Percentiles rank a stretch among this genome's conserved stretches.
phyloP scores from a whole-genome alignment of 139 green algal species.

The Microglena sp. region DNA sequence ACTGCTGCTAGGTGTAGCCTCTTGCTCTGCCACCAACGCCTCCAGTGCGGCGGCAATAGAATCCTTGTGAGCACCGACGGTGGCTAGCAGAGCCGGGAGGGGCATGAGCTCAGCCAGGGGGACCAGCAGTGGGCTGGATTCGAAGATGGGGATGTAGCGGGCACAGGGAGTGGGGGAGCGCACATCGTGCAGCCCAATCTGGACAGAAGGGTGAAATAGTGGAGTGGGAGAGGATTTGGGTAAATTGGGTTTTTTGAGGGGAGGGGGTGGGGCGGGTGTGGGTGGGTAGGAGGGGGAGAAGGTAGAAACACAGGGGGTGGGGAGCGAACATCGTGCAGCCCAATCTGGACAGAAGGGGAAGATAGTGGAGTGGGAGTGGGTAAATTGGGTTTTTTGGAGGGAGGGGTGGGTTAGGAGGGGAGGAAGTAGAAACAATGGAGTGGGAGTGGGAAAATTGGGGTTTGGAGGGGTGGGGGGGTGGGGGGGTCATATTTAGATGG shows the following conservation, averaged over 20 bases:
- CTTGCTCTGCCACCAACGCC: no score
- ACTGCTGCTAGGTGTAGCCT: no score
- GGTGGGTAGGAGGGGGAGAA: no score
- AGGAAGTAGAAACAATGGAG: no score
- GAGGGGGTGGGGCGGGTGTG: no score
- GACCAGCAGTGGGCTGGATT: constrained; percentile 11
- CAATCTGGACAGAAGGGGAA: not conserved
- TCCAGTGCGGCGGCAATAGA: constrained; percentile 52
- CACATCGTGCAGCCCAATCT: not conserved
- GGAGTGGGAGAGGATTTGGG: not conserved
- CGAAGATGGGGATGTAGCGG: not conserved
- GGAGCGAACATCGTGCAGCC: not conserved
- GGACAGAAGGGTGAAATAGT: not conserved
- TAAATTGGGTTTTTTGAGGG: no score
- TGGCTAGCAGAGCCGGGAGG: constrained; percentile 54
- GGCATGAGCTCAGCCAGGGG: constrained; percentile 61
- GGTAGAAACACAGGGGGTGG: no score
- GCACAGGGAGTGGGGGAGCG: not conserved
- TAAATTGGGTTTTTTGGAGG: no score
- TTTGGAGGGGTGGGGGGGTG: no score
- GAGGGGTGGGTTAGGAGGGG: no score
- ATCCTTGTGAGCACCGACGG: constrained; percentile 51
- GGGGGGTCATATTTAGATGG: no score
- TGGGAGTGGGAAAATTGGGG: no score
- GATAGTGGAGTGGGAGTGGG: not conserved